phyloP scores from a whole-genome alignment of 192 early-diverging fungal species.

The Gonapodya prolifera region DNA sequence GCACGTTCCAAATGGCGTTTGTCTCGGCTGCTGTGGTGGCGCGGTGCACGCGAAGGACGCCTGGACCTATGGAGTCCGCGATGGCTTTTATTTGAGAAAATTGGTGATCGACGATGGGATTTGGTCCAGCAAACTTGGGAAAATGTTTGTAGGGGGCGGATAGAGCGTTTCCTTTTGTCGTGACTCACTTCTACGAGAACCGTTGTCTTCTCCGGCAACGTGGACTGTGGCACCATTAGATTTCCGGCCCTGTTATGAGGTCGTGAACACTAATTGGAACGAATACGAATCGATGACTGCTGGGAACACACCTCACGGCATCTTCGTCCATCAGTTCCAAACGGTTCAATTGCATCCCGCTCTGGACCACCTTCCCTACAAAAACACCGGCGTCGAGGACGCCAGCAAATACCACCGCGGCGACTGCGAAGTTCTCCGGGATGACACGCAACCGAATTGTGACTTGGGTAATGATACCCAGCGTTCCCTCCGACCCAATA shows the following conservation, averaged over 20 bases:
- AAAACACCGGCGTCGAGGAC: slow-evolving; percentile 28
- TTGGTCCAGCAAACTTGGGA: not conserved
- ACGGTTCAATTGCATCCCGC: slow-evolving; percentile 31
- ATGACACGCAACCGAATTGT: slow-evolving; percentile 21
- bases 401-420: slow-evolving; percentile 21
- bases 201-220: slow-evolving; percentile 25
- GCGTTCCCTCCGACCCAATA: slow-evolving; percentile 3
- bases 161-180: slow-evolving; percentile 12
- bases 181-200: slow-evolving; percentile 36
- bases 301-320: slow-evolving; percentile 29
- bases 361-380: slow-evolving; percentile 31
- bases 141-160: not conserved
- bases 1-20: slow-evolving; percentile 36
- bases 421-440: slow-evolving; percentile 21
- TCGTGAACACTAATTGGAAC: not conserved
- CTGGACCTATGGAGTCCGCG: not conserved
- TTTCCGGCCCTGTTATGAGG: slow-evolving; percentile 14
- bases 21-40: not conserved
- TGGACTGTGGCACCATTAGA: not conserved
- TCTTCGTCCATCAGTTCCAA: slow-evolving; percentile 45
- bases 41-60: not conserved
- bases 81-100: not conserved
- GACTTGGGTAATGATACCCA: slow-evolving; percentile 10
- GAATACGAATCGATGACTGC: not conserved
- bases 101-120: not conserved